These are phyloP conservation scores for Alternaria novae-zelandiae DNA, from an alignment of 2,329 filamentous ascomycete species.

Conservation along the genomic window DNA sequence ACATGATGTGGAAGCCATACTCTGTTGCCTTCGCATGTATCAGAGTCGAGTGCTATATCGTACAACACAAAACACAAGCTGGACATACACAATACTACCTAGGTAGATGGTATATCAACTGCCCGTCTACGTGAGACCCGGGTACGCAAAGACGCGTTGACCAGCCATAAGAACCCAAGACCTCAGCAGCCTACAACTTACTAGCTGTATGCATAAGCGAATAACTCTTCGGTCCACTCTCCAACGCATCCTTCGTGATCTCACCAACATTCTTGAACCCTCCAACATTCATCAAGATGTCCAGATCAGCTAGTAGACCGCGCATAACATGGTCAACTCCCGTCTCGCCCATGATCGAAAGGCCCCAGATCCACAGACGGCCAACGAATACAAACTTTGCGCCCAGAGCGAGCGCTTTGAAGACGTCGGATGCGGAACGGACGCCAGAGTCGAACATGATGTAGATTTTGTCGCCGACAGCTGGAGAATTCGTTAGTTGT, in stretches of 20 bases:
- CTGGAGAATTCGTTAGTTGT: conserved; percentile 25
- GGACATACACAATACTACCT: background rate
- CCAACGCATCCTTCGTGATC: conserved; percentile 53
- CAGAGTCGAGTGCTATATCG: background rate
- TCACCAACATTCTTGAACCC: conserved; percentile 62
- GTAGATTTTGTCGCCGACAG: conserved; percentile 58
- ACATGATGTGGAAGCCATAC: background rate
- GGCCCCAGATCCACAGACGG: conserved; percentile 65
- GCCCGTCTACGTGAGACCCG: background rate
- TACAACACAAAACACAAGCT: background rate
- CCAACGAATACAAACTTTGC: conserved; percentile 69
- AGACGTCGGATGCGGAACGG: conserved; percentile 62
- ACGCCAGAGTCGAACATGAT: conserved; percentile 69
- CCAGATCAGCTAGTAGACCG: conserved; percentile 66
- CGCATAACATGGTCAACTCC: conserved; percentile 69
- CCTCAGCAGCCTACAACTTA: conserved; percentile 24
- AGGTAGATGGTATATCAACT: background rate
- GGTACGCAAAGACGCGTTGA: background rate
- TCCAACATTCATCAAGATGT: conserved; percentile 66
- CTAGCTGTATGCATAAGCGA: conserved; percentile 28
- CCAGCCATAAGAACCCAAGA: background rate
- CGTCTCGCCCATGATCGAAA: conserved; percentile 65
- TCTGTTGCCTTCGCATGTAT: fast-evolving
- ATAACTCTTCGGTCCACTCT: conserved; percentile 33
- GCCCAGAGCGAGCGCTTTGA: conserved; percentile 67